Conservation (phyloP, 495 filamentous ascomycete genomes). For the Staphylotrichum tortipilum region DNA sequence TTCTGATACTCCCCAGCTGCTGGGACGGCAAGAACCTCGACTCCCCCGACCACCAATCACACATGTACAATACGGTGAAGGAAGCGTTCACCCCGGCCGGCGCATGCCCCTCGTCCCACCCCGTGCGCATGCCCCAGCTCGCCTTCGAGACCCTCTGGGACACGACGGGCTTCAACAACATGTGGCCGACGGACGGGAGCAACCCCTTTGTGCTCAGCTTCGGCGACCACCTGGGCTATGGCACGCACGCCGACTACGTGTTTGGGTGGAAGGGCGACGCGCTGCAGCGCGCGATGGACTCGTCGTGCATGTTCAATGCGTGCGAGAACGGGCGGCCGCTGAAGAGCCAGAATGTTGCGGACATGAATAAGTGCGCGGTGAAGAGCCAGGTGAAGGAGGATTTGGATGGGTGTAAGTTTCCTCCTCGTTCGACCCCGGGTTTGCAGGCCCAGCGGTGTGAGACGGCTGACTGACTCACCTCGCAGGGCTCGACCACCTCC, state of each 20-base stretch:
- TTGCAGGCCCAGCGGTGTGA: too few species aligned
- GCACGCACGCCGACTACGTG: slow-evolving; percentile 41
- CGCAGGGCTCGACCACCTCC: slow-evolving; percentile 3
- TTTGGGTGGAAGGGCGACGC: slow-evolving; percentile 42
- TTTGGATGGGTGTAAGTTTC: slow-evolving; percentile 41
- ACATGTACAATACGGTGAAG: slow-evolving; percentile 41
- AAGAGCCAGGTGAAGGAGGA: slow-evolving; percentile 35
- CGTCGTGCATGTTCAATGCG: slow-evolving; percentile 39
- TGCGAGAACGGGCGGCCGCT: slow-evolving; percentile 34
- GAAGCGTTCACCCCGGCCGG: slow-evolving; percentile 36
- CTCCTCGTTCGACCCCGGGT: background rate
- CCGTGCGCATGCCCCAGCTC: slow-evolving; percentile 39
- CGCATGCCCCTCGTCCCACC: slow-evolving; percentile 44
- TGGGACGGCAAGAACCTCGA: slow-evolving; percentile 55
- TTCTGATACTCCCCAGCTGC: slow-evolving; percentile 28
- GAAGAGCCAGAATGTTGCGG: slow-evolving; percentile 35
- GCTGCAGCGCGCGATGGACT: slow-evolving; percentile 40
- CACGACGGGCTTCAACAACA: slow-evolving; percentile 38
- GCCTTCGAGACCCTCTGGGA: slow-evolving; percentile 47
- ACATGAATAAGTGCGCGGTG: slow-evolving; percentile 38
- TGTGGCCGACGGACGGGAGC: slow-evolving; percentile 38
- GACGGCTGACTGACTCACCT: background rate
- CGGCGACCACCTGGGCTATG: slow-evolving; percentile 30
- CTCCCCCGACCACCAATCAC: slow-evolving; percentile 47
- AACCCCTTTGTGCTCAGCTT: slow-evolving; percentile 38